phyloP scores from a whole-genome alignment of 1,284 basidiomycete genomes.

The Pseudozyma pruni region DNA sequence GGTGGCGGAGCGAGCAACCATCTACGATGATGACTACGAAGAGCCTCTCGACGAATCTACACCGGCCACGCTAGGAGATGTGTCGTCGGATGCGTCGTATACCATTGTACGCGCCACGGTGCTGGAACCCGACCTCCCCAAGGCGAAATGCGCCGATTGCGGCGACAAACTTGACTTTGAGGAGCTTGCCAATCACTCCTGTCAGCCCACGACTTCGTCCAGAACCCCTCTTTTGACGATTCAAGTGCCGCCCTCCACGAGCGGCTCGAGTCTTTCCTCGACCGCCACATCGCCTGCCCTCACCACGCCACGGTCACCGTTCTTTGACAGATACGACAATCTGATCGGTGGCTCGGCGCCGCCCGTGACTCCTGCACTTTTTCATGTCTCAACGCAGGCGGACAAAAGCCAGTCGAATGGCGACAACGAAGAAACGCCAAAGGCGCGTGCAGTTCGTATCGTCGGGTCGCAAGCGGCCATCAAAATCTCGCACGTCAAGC shows the following conservation, averaged over 20 bases:
- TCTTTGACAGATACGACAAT: conserved; percentile 49
- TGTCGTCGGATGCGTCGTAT: conserved; percentile 10
- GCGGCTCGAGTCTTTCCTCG: conserved; percentile 17
- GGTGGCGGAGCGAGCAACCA: conserved; percentile 24
- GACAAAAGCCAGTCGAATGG: background rate
- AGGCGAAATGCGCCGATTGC: conserved; percentile 60
- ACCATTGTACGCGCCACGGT: conserved; percentile 43
- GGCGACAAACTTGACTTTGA: conserved; percentile 52
- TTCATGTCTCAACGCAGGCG: background rate
- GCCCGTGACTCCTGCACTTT: conserved; percentile 33
- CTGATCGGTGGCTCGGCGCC: conserved; percentile 24
- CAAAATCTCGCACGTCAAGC: conserved; percentile 17
- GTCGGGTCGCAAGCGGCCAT: conserved; percentile 26
- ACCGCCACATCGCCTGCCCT: conserved; percentile 12
- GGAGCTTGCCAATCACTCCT: conserved; percentile 50
- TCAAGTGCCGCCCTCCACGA: conserved; percentile 20
- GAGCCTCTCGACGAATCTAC: conserved; percentile 8
- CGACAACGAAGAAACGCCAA: conserved; percentile 29
- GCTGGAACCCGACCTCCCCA: conserved; percentile 44
- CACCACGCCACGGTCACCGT: conserved; percentile 37
- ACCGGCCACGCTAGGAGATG: conserved; percentile 10
- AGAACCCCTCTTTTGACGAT: conserved; percentile 31
- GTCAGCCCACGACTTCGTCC: conserved; percentile 17
- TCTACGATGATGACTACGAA: conserved; percentile 51
- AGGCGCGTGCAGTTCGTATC: conserved; percentile 33